Conservation (phyloP, 495 filamentous ascomycete genomes). For the Letharia lupina region DNA sequence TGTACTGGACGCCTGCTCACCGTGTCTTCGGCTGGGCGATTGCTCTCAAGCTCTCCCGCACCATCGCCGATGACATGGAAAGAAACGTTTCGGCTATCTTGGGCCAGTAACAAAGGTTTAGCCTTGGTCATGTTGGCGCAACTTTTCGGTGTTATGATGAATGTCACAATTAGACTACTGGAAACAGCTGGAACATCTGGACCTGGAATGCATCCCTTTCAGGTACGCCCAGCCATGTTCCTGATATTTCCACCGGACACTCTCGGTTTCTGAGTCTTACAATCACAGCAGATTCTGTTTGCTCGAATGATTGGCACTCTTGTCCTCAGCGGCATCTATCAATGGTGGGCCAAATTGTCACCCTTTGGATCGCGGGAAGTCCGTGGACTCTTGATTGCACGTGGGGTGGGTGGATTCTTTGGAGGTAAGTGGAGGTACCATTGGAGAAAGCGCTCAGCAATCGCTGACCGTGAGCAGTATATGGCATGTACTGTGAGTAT, state of each 20-base stretch:
- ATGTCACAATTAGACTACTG: constrained; percentile 68
- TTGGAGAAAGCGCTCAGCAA: not conserved
- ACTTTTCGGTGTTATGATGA: constrained; percentile 84
- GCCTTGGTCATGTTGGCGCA: constrained; percentile 67
- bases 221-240: constrained; percentile 37
- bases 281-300: constrained; percentile 56
- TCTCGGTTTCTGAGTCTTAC: not conserved
- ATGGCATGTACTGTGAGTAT: constrained; percentile 59
- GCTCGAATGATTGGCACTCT: constrained; percentile 73
- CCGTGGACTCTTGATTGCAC: constrained; percentile 53
- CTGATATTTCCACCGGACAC: not conserved
- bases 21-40: not conserved
- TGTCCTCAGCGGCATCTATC: constrained; percentile 58
- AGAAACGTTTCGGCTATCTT: constrained; percentile 27
- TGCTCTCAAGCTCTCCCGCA: constrained; percentile 20
- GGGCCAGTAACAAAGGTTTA: constrained; percentile 61
- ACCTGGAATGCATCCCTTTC: constrained; percentile 72
- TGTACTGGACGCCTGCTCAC: constrained; percentile 10
- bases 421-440: constrained; percentile 33
- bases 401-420: constrained; percentile 74
- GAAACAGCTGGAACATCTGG: constrained; percentile 59
- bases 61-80: constrained; percentile 28
- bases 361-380: constrained; percentile 63
- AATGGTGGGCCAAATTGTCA: constrained; percentile 62
- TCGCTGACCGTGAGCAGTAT: constrained; percentile 38